phyloP scores from a whole-genome alignment of 2,329 filamentous ascomycete genomes.

The Neofusicoccum cordaticola region DNA sequence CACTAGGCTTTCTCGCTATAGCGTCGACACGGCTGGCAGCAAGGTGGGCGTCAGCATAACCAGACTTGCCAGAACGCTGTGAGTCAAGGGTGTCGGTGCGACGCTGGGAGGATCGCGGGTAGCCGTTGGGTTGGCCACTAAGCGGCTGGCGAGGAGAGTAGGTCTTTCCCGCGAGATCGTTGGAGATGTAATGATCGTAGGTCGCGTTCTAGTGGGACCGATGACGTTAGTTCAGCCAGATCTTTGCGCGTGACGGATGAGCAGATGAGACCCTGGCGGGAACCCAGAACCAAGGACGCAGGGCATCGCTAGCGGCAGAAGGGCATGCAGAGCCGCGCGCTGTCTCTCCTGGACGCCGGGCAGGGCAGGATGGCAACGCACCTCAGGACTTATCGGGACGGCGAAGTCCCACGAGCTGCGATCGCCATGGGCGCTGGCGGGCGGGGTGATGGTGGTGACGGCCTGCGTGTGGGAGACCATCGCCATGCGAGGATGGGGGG shows the following conservation, averaged over 20 bases:
- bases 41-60: constrained; percentile 29
- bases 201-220: constrained; percentile 25
- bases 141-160: constrained; percentile 32
- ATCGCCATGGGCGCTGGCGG: constrained; percentile 39
- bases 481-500: constrained; percentile 6
- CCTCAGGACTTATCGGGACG: constrained; percentile 36
- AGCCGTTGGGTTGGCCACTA: constrained; percentile 34
- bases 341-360: background rate
- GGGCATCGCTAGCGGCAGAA: constrained; percentile 22
- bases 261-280: constrained; percentile 23
- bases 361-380: constrained; percentile 24
- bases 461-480: constrained; percentile 16
- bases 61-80: constrained; percentile 24
- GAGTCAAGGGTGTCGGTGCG: constrained; percentile 32
- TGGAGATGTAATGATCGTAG: constrained; percentile 35
- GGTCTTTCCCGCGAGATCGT: constrained; percentile 26
- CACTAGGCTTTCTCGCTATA: constrained; percentile 31
- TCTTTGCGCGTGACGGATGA: constrained; percentile 24
- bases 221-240: constrained; percentile 10
- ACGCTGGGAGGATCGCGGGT: constrained; percentile 25
- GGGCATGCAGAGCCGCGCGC: background rate
- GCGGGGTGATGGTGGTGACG: constrained; percentile 38
- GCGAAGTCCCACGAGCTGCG: constrained; percentile 38
- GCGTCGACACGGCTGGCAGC: constrained; percentile 35
- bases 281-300: constrained; percentile 19